A percentile compares a stretch with the other conserved stretches of the same genome.
These are phyloP conservation scores for Ceratocystis papillata DNA, from an alignment of 2,329 filamentous ascomycete species.

Conservation along the genomic window DNA sequence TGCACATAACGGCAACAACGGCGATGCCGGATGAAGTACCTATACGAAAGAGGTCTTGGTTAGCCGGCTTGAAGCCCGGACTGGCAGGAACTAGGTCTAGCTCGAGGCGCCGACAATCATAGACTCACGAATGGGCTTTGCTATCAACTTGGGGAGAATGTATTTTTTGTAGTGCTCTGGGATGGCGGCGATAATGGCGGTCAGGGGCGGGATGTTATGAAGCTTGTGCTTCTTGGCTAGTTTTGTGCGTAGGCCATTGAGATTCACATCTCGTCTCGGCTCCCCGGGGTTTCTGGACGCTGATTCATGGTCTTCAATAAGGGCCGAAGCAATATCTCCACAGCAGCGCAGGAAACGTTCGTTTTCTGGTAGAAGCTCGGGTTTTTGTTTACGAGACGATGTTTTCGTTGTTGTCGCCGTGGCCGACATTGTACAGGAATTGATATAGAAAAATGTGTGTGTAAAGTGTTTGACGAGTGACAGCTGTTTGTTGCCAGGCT, in stretches of 20 bases:
- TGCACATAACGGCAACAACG: conserved; percentile 98
- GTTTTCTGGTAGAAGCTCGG: conserved; percentile 78
- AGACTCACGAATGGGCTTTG: conserved; percentile 75
- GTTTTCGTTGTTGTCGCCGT: conserved; percentile 51
- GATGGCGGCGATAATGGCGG: conserved; percentile 93
- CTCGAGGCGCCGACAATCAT: too few relatives aligned
- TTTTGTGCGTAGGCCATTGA: conserved; percentile 77
- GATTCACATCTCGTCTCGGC: conserved; percentile 75
- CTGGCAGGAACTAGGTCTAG: not conserved
- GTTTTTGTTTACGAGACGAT: conserved; percentile 56
- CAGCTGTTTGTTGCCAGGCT: too few relatives aligned
- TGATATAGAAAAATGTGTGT: not conserved
- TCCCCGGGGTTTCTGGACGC: conserved; percentile 60
- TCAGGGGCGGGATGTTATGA: conserved; percentile 77
- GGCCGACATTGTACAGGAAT: conserved; percentile 32
- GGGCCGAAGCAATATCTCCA: conserved; percentile 83
- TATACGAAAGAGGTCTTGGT: conserved; percentile 29
- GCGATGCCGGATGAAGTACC: conserved; percentile 93
- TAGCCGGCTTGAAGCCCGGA: not conserved
- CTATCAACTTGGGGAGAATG: conserved; percentile 88
- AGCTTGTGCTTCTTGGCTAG: conserved; percentile 88
- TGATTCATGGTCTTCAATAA: conserved; percentile 84
- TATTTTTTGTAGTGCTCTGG: conserved; percentile 99
- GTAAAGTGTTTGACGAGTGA: not conserved
- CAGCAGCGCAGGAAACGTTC: conserved; percentile 90